Percentiles rank a stretch among this genome's conserved stretches.
These are phyloP conservation scores for Leishmania mexicana DNA, from an alignment of 208 protist species.

Conservation along the genomic window DNA sequence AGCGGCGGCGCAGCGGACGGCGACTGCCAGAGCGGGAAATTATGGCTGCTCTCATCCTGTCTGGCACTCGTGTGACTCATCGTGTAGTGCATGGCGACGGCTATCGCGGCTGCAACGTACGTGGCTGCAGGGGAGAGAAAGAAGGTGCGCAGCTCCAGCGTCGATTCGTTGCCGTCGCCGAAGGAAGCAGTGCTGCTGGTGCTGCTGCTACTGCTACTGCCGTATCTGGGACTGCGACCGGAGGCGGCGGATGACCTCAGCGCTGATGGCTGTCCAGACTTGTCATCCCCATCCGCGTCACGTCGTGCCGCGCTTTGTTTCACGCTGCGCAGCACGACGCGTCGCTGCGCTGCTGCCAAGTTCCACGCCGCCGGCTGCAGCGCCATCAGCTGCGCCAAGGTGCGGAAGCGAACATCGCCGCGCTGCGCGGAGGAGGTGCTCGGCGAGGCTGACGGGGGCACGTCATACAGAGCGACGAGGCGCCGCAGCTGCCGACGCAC, in stretches of 20 bases:
- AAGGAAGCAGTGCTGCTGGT: background rate
- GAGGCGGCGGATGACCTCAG: background rate
- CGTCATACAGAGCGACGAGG: conserved; percentile 18
- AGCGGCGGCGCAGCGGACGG: background rate
- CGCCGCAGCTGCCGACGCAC: conserved; percentile 22
- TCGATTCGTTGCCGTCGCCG: background rate
- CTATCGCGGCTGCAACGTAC: conserved; percentile 29
- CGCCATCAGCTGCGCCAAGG: conserved; percentile 22
- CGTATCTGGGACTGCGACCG: background rate
- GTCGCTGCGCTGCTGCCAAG: conserved; percentile 16
- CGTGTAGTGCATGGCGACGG: background rate
- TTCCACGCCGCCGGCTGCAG: conserved; percentile 14
- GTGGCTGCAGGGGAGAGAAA: conserved; percentile 37
- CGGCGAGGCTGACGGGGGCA: background rate
- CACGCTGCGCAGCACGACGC: conserved; percentile 1
- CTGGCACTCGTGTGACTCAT: background rate
- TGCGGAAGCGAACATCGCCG: conserved; percentile 12
- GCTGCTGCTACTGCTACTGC: background rate
- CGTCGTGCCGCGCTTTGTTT: background rate
- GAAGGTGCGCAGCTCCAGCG: conserved; percentile 26
- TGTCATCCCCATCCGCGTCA: no score
- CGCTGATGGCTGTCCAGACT: background rate
- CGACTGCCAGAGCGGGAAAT: background rate
- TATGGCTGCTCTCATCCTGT: conserved; percentile 8
- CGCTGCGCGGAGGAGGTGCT: no score